Base-by-base conservation (phyloP, 2,329 filamentous ascomycete species). In the Alternaria hordeiaustralica region DNA sequence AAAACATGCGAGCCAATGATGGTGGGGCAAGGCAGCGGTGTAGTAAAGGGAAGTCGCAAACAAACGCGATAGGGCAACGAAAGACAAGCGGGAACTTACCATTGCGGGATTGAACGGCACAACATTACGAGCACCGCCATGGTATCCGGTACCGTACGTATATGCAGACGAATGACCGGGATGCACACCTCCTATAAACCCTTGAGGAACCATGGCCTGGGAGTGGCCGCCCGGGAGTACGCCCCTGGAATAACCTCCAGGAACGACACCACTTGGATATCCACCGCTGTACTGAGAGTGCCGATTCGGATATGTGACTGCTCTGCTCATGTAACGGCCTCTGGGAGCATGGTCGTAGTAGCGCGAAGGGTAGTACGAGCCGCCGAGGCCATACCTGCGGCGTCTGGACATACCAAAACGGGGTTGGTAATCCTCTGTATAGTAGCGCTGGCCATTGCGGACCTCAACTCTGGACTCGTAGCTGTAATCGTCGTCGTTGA, bases 331-430 rank as follows among this genome's bases (percentile, higher is more conserved):
- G 30, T 67, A 67, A 43, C 59, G 63, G 33, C 55, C 63, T 43
- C 25, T 18, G 21, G 70, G 75, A 18, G 66, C 61, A 10, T 65
- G 64, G 55, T 47, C 13, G 53, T 76, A 77, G 66, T 77, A 77
- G 20, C 64, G 64, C 5, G 69, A 59, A 15, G 75, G 75, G 55
- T 76, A 77, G 66, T 77, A 77, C 5, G 71, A 58, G 30, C 68
- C 67, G 21, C 71, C 66, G 9, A 69, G 36, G 11, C 69, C 75
- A 50, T 69, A 64, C 21, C 63, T 67, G 30, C 71, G 71, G 20
- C 66, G 74, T 60, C 66, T 66, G 44, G 66, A 51, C 62, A 68
- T 68, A 58, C 64, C 64, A 50, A 61, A 45, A 46, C 64, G 58
- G 13, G 70, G 57, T 55, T 23, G 51, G 21, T 55, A 57, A 15